phyloP scores from a whole-genome alignment of 2,329 filamentous ascomycete species.

The Colletotrichum lupini region DNA sequence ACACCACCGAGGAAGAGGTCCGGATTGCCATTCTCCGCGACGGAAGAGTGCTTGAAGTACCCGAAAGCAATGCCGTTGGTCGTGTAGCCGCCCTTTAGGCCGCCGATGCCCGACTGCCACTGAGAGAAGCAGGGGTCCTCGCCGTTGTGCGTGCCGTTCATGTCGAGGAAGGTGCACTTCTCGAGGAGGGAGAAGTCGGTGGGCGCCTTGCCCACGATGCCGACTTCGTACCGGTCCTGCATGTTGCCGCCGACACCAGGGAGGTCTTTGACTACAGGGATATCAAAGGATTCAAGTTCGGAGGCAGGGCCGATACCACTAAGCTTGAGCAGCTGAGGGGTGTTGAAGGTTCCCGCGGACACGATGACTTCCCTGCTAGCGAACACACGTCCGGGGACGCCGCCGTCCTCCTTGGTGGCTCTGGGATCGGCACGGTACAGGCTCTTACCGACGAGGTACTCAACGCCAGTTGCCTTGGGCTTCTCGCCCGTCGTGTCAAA shows the following conservation, averaged over 20 bases:
- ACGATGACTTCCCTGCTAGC: conserved; percentile 59
- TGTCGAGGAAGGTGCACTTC: conserved; percentile 46
- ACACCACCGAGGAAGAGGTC: conserved; percentile 67
- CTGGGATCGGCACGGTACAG: conserved; percentile 56
- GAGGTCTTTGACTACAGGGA: conserved; percentile 56
- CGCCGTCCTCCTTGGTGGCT: conserved; percentile 37
- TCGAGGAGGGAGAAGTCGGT: conserved; percentile 42
- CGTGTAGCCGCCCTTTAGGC: conserved; percentile 46
- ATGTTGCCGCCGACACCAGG: conserved; percentile 63
- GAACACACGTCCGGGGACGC: conserved; percentile 35
- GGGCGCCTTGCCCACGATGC: conserved; percentile 43
- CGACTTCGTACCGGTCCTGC: conserved; percentile 54
- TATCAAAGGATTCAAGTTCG: conserved; percentile 54
- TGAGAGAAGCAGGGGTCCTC: conserved; percentile 49
- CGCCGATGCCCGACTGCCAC: conserved; percentile 45
- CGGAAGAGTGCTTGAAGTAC: conserved; percentile 49
- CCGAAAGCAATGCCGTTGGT: conserved; percentile 66
- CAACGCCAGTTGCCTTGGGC: conserved; percentile 53
- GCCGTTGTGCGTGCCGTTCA: conserved; percentile 29
- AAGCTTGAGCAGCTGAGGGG: conserved; percentile 58
- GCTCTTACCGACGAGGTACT: conserved; percentile 52
- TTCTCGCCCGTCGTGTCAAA: conserved; percentile 44
- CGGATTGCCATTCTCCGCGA: conserved; percentile 53
- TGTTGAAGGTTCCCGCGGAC: conserved; percentile 60
- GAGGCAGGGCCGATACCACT: conserved; percentile 59